Evolutionary conservation across 176 grass and related monocot genomes (phyloP), one percentile per base, ranked within the genome.

Genomic region (Calamus simplicifolius): DNA sequence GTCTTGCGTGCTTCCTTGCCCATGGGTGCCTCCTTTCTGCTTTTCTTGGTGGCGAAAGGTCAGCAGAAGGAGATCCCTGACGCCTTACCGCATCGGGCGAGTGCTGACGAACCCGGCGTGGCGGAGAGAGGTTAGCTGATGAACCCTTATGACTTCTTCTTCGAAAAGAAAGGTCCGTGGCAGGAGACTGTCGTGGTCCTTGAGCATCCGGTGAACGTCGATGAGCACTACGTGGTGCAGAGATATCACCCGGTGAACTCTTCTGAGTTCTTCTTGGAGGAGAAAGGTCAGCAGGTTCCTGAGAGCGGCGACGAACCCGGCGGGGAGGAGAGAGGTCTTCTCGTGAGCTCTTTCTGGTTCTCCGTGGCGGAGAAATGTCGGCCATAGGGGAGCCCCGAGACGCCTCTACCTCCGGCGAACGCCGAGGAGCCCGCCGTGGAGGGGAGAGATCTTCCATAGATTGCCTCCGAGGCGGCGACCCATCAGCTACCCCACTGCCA

Each of bases 11-110:
- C 68, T 38, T 64, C 43, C 4, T 64, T 51, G 4, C 5, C 15
- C 4, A 28, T 29, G 29, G 27, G 23, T 50, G 19, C 63, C 51
- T 80, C 71, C 73, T 84, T 89, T 51, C 52, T 89, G 53, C 49
- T 66, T 31, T 95, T 56, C 82, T 85, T 52, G 76, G 70, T 7
- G 81, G 75, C 57, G 82, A 95, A 69, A 79, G 71, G 31, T 85
- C 80, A 50, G 64, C 61, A 19, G 29, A 6, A 8, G 57, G 18
- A 14, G 69, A 62, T 25, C 6, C 28, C n/a, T 31, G 57, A 4
- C 3, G 18, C 19, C 19, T 62, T 23, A 35, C 38, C 27, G 25
- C 16, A 21, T 61, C 48, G 5, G 57, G 12, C 12, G 57, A 54
- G 25, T 5, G 1, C 18, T 48, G 49, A 62, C 17, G 50, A 61